Evolutionary conservation across 208 protist genomes (phyloP).

Genomic region (Leishmania mexicana): DNA sequence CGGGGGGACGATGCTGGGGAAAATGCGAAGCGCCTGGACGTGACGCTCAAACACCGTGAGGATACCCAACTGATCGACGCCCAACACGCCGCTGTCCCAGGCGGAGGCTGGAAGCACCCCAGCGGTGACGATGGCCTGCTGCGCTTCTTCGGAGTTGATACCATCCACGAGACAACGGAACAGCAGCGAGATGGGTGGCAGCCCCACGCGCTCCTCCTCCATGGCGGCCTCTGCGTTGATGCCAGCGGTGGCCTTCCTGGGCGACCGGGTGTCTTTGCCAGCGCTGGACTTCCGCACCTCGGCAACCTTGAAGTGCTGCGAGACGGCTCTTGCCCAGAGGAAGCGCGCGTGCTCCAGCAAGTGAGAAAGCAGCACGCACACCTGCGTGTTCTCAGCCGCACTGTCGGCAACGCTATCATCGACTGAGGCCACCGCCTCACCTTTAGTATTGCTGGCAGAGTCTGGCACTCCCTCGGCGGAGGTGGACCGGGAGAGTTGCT

Average conservation of each 20-base stretch:
- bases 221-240: constrained; percentile 21
- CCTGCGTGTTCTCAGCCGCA: constrained; percentile 41
- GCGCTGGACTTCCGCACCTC: constrained; percentile 20
- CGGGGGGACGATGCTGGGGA: constrained; percentile 50
- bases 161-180: constrained; percentile 67
- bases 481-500: background rate
- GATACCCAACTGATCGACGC: constrained; percentile 64
- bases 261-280: background rate
- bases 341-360: constrained; percentile 46
- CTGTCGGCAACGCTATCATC: background rate
- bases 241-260: background rate
- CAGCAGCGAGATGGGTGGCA: constrained; percentile 56
- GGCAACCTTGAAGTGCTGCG: constrained; percentile 34
- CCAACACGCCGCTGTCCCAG: constrained; percentile 32
- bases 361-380: constrained; percentile 45
- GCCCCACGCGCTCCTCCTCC: constrained; percentile 32
- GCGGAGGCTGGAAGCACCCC: constrained; percentile 23
- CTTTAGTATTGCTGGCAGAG: background rate
- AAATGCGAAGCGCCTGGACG: constrained; percentile 55
- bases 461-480: background rate
- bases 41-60: constrained; percentile 65
- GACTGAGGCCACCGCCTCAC: background rate
- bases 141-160: constrained; percentile 43
- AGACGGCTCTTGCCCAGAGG: constrained; percentile 50
- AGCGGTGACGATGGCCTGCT: constrained; percentile 12